phyloP scores from a whole-genome alignment of 495 filamentous ascomycete species.

The Aspergillus cavernicola region DNA sequence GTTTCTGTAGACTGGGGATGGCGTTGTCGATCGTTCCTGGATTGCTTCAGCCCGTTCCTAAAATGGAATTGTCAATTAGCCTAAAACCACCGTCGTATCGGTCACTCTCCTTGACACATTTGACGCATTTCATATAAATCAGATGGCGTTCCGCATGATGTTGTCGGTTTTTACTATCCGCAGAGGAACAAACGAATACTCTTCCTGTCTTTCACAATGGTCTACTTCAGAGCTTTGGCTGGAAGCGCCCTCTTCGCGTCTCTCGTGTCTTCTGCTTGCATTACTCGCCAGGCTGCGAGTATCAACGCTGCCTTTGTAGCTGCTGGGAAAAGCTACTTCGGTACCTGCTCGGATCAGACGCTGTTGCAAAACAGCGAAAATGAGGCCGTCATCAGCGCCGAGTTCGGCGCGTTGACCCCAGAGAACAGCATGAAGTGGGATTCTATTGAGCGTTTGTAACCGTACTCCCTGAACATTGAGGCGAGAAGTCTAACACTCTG shows the following conservation, averaged over 20 bases:
- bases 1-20: background rate
- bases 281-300: background rate
- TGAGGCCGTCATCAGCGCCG: constrained; percentile 36
- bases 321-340: constrained; percentile 22
- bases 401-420: constrained; percentile 50
- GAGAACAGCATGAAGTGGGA: constrained; percentile 61
- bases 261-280: background rate
- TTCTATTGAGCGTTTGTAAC: constrained; percentile 32
- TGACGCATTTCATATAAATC: background rate
- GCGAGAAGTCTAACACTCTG: constrained; percentile 11
- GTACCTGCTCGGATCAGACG: constrained; percentile 23
- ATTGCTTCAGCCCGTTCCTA: background rate
- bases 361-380: constrained; percentile 20
- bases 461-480: background rate
- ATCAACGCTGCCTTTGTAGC: constrained; percentile 15
- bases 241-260: constrained; percentile 5
- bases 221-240: constrained; percentile 9
- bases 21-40: background rate
- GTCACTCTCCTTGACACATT: background rate
- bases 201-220: constrained; percentile 2
- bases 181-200: background rate
- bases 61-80: background rate
- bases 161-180: background rate
- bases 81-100: constrained; percentile 1
- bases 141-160: background rate